A percentile compares a stretch with the other conserved stretches of the same genome.
These are phyloP conservation scores for Shiraia sp. DNA, from an alignment of 2,329 filamentous ascomycete genomes.

Conservation along the genomic window DNA sequence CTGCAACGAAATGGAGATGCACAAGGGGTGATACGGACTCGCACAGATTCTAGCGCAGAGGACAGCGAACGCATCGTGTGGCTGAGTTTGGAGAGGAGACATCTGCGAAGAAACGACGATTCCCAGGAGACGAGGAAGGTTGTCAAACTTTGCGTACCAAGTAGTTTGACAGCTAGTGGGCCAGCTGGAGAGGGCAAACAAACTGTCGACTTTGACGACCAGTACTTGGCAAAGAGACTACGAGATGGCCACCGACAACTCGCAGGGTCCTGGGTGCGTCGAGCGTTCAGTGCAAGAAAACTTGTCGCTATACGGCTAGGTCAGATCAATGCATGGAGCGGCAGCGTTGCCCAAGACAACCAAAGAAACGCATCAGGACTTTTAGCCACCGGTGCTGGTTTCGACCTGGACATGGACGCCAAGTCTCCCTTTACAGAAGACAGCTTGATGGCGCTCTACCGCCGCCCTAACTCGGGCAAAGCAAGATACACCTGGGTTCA, in stretches of 20 bases:
- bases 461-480: conserved; percentile 36
- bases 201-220: conserved; percentile 33
- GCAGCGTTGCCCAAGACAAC: background rate
- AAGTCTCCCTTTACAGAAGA: conserved; percentile 44
- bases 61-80: conserved; percentile 15
- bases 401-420: conserved; percentile 5
- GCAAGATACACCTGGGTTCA: conserved; percentile 49
- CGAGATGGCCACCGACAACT: conserved; percentile 19
- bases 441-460: conserved; percentile 43
- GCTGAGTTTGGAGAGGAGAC: conserved; percentile 14
- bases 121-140: background rate
- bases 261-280: conserved; percentile 23
- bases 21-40: conserved; percentile 16
- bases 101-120: background rate
- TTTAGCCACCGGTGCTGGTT: conserved; percentile 16
- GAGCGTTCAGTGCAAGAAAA: conserved; percentile 23
- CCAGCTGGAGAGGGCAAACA: background rate
- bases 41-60: conserved; percentile 4
- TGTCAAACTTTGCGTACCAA: conserved; percentile 17
- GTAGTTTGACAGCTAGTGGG: conserved; percentile 12
- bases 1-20: conserved; percentile 25
- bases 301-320: conserved; percentile 24
- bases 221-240: conserved; percentile 23
- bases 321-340: conserved; percentile 23
- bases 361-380: conserved; percentile 6